Conservation (phyloP, 345 rosid species). For the Eucalyptus globulus region DNA sequence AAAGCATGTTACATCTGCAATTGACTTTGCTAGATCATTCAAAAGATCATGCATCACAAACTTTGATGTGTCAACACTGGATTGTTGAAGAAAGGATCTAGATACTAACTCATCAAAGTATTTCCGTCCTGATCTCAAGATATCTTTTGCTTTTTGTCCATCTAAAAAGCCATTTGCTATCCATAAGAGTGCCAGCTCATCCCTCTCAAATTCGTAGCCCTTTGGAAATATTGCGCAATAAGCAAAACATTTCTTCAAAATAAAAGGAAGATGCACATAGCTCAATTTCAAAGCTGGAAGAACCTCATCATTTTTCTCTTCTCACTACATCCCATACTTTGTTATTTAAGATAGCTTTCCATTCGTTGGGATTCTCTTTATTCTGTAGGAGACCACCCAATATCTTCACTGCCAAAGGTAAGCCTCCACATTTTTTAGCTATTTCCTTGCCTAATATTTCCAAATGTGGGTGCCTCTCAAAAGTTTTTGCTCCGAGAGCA, state of each 20-base stretch:
- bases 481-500: background rate
- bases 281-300: too few species aligned
- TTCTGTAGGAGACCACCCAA: background rate
- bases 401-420: background rate
- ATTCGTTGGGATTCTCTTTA: background rate
- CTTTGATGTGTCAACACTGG: rapidly evolving
- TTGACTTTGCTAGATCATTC: background rate
- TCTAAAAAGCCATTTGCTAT: background rate
- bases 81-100: background rate
- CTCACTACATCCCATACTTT: background rate
- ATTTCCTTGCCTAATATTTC: background rate
- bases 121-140: background rate
- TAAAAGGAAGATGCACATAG: too few species aligned
- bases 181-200: too few species aligned
- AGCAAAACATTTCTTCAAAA: too few species aligned
- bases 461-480: rapidly evolving
- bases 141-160: rapidly evolving
- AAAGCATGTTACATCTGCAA: rapidly evolving
- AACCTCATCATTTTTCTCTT: too few species aligned
- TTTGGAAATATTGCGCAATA: too few species aligned
- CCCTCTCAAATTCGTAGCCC: too few species aligned
- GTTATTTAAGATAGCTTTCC: background rate
- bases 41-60: background rate
- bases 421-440: background rate
- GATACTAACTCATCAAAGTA: background rate